phyloP scores from a whole-genome alignment of 306 rosid species.

The Ormosia emarginata region DNA sequence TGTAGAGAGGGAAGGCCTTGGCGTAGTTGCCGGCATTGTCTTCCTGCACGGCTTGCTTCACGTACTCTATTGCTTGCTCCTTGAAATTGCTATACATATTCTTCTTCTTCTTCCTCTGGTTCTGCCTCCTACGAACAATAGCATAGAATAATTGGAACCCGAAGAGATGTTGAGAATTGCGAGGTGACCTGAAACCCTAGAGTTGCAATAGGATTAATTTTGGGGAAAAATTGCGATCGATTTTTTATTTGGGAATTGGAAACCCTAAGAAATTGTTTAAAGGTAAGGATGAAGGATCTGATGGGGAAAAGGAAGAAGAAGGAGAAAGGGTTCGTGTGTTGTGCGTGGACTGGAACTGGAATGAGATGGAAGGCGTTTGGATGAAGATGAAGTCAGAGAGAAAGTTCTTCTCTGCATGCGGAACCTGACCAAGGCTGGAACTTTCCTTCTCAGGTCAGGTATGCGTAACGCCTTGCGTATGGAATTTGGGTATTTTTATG shows the following conservation, averaged over 20 bases:
- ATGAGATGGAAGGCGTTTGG: not conserved
- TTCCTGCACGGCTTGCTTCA: conserved; percentile 90
- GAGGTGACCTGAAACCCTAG: conserved; percentile 33
- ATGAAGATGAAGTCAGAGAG: conserved; percentile 1
- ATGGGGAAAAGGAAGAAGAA: not conserved
- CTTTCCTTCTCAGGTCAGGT: not conserved
- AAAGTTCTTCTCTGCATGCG: not conserved
- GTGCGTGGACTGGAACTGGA: too few relatives aligned
- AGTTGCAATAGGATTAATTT: conserved; percentile 12
- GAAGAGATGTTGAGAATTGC: not conserved
- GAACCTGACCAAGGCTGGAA: conserved; percentile 12
- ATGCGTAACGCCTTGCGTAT: not conserved
- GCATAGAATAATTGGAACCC: conserved; percentile 11
- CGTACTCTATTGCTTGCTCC: conserved; percentile 98
- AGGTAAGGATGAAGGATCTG: not conserved
- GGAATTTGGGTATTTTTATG: too few relatives aligned
- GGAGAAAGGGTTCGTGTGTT: too few relatives aligned
- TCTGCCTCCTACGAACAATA: not conserved
- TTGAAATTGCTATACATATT: conserved; percentile 97
- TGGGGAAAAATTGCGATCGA: not conserved
- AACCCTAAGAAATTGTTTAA: not conserved
- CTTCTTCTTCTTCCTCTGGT: not conserved
- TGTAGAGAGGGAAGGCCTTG: conserved; percentile 85
- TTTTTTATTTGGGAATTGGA: conserved; percentile 29
- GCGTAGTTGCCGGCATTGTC: conserved; percentile 90